Conservation (phyloP, 495 filamentous ascomycete species). For the Penicillium daleae region DNA sequence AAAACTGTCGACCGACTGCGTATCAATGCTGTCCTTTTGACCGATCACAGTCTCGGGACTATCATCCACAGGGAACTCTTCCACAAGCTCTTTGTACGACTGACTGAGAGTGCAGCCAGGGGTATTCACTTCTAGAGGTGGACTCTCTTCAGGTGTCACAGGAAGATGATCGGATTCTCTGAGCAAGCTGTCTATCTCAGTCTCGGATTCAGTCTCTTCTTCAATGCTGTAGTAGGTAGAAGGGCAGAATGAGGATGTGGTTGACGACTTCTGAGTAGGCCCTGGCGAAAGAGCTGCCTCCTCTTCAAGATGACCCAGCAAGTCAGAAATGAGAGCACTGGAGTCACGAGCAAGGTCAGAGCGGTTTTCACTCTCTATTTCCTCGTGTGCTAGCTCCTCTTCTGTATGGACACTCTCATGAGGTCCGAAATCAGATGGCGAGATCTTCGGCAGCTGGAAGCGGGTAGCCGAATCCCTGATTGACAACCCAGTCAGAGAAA, state of each 20-base stretch:
- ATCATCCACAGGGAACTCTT: conserved; percentile 1
- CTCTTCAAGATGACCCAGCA: conserved; percentile 13
- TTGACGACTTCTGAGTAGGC: not conserved
- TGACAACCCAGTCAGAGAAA: not conserved
- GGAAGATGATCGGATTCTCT: not conserved
- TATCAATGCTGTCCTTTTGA: not conserved
- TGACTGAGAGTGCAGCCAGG: conserved; percentile 7
- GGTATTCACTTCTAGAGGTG: not conserved
- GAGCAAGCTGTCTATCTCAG: conserved; percentile 5
- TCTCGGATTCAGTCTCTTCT: not conserved
- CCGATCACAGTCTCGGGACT: not conserved
- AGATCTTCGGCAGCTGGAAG: conserved; percentile 12
- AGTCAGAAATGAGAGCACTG: conserved; percentile 6
- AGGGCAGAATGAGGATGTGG: not conserved
- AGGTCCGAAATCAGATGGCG: conserved; percentile 5
- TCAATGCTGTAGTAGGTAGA: conserved; percentile 1
- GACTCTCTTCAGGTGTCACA: not conserved
- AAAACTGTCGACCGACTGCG: not conserved
- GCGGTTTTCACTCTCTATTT: not conserved
- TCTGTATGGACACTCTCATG: not conserved
- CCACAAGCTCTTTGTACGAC: conserved; percentile 10
- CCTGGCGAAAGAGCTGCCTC: not conserved
- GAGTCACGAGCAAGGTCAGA: conserved; percentile 1
- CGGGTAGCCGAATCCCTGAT: conserved; percentile 4
- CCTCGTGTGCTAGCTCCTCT: not conserved